Conservation (phyloP, 2,329 filamentous ascomycete genomes). For the Coniella vitis region DNA sequence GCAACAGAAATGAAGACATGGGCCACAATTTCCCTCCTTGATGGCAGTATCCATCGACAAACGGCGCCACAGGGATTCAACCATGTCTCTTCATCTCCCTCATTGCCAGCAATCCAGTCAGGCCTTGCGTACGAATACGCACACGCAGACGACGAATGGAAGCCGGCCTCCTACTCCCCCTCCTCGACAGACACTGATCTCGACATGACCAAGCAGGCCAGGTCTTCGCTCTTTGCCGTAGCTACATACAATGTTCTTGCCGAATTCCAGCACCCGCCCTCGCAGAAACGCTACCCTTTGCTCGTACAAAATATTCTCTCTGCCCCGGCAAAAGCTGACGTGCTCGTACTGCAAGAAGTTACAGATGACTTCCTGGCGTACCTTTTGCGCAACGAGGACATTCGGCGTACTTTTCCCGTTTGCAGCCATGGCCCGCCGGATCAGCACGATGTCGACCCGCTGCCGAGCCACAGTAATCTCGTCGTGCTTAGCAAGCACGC, state of each 20-base stretch:
- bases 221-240: conserved; percentile 24
- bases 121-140: conserved; percentile 16
- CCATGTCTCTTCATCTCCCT: not conserved
- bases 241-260: conserved; percentile 48
- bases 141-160: conserved; percentile 8
- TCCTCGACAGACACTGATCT: not conserved
- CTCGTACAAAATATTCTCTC: conserved; percentile 39
- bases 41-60: conserved; percentile 20
- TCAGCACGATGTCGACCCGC: conserved; percentile 43
- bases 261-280: conserved; percentile 42
- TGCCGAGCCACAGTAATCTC: conserved; percentile 54
- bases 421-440: conserved; percentile 50
- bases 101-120: not conserved
- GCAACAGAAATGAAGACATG: conserved; percentile 50
- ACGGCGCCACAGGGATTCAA: conserved; percentile 20
- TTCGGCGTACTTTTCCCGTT: conserved; percentile 47
- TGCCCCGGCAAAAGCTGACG: conserved; percentile 34
- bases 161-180: not conserved
- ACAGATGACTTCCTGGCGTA: conserved; percentile 56
- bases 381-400: conserved; percentile 39
- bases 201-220: not conserved
- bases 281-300: conserved; percentile 33
- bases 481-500: conserved; percentile 50
- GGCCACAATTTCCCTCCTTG: conserved; percentile 37
- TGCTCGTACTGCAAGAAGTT: conserved; percentile 55